Evolutionary conservation across 129 eudicot genomes (phyloP).

Genomic region (Chrysanthemum makinoi): DNA sequence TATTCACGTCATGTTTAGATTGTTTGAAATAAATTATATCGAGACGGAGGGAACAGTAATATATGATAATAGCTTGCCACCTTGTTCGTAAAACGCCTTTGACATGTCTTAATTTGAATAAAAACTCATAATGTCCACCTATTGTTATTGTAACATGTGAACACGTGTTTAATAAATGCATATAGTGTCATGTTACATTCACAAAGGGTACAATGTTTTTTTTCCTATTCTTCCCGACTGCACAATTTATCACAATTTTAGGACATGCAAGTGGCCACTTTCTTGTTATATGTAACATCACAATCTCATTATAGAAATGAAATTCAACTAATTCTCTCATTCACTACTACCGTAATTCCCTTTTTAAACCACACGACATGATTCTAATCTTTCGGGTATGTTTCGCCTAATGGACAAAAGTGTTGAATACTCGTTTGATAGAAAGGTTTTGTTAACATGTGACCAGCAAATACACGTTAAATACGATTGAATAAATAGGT

Average conservation of each 20-base stretch:
- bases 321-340: constrained; percentile 24
- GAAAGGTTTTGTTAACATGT: too few relatives aligned
- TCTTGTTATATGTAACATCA: constrained; percentile 38
- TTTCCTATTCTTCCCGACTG: neutral
- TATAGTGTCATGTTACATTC: neutral
- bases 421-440: constrained; percentile 14
- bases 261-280: constrained; percentile 19
- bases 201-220: too few relatives aligned
- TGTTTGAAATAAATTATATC: too few relatives aligned
- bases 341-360: neutral
- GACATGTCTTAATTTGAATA: too few relatives aligned
- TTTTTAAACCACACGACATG: constrained; percentile 18
- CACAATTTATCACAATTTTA: constrained; percentile 13
- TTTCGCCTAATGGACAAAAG: constrained; percentile 14
- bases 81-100: too few relatives aligned
- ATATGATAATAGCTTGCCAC: too few relatives aligned
- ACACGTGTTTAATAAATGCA: neutral
- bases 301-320: constrained; percentile 21
- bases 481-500: too few relatives aligned
- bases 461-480: too few relatives aligned
- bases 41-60: too few relatives aligned
- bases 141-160: neutral
- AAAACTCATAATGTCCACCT: too few relatives aligned
- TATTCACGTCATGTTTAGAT: too few relatives aligned
- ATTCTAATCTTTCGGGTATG: constrained; percentile 15